Evolutionary conservation across 768 basidiomycete species (phyloP).

Genomic region (Pleurotus giganteus): DNA sequence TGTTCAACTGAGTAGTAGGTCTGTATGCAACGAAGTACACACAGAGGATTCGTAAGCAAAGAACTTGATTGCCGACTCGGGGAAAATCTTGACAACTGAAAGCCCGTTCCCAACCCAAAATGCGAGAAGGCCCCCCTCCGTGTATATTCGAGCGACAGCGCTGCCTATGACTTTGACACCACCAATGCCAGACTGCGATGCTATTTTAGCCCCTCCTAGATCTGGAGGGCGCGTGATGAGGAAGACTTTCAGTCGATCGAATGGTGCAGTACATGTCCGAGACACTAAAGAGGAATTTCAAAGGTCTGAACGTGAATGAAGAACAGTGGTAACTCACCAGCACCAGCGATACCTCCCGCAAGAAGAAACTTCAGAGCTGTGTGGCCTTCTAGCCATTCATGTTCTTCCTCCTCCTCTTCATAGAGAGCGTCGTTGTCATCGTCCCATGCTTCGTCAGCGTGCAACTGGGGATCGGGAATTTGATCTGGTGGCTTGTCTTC

Average conservation of each 20-base stretch:
- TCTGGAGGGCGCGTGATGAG: constrained; percentile 88
- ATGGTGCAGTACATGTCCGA: constrained; percentile 94
- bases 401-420: constrained; percentile 63
- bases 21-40: constrained; percentile 30
- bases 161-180: constrained; percentile 64
- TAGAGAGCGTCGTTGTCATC: constrained; percentile 43
- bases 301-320: constrained; percentile 30
- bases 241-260: constrained; percentile 95
- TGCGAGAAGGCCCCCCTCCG: constrained; percentile 83
- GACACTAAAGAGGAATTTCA: constrained; percentile 61
- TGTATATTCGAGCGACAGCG: constrained; percentile 80
- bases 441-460: constrained; percentile 35
- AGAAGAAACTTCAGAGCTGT: constrained; percentile 86
- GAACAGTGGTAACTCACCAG: constrained; percentile 53
- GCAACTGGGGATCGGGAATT: background rate
- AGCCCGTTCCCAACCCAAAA: constrained; percentile 99
- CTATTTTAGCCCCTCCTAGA: constrained; percentile 52
- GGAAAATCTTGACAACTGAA: constrained; percentile 93
- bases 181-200: constrained; percentile 41
- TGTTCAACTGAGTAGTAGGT: constrained; percentile 4
- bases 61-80: constrained; percentile 99
- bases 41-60: constrained; percentile 92
- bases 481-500: constrained; percentile 59
- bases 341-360: constrained; percentile 94
- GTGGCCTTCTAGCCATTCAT: constrained; percentile 59